Conservation (phyloP, 129 eudicot species). For the Chrysanthemum seticuspe region DNA sequence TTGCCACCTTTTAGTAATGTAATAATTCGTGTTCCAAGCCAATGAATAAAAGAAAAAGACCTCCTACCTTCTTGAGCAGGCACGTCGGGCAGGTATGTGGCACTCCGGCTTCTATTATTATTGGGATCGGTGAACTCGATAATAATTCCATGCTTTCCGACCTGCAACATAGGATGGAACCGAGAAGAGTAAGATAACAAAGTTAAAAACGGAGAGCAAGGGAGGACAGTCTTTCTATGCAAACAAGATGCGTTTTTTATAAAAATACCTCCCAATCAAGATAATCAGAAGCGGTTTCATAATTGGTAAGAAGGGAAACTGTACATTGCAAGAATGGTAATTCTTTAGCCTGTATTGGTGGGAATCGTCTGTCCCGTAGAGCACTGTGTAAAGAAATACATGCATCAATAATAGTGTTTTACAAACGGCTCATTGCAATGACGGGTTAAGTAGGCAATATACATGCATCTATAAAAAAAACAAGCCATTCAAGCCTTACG, state of each 20-base stretch:
- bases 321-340: conserved; percentile 86
- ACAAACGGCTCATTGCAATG: conserved; percentile 48
- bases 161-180: conserved; percentile 41
- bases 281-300: conserved; percentile 69
- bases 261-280: conserved; percentile 93
- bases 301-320: conserved; percentile 82
- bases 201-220: not conserved
- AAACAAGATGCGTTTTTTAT: not conserved
- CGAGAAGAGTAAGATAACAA: not conserved
- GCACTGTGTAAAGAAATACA: conserved; percentile 33
- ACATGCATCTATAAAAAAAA: not conserved
- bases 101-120: conserved; percentile 70
- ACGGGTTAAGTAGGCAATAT: conserved; percentile 33
- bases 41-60: not conserved
- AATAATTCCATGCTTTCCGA: conserved; percentile 85
- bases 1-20: not conserved
- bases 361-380: conserved; percentile 79
- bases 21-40: not conserved
- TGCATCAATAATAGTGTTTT: not conserved
- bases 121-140: conserved; percentile 89
- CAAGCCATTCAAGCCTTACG: not conserved
- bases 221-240: not conserved
- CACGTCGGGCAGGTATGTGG: conserved; percentile 91
- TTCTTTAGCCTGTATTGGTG: conserved; percentile 90
- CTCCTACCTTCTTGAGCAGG: conserved; percentile 85